phyloP scores from a whole-genome alignment of 805 yeast species.

The Candida mattraensis region DNA sequence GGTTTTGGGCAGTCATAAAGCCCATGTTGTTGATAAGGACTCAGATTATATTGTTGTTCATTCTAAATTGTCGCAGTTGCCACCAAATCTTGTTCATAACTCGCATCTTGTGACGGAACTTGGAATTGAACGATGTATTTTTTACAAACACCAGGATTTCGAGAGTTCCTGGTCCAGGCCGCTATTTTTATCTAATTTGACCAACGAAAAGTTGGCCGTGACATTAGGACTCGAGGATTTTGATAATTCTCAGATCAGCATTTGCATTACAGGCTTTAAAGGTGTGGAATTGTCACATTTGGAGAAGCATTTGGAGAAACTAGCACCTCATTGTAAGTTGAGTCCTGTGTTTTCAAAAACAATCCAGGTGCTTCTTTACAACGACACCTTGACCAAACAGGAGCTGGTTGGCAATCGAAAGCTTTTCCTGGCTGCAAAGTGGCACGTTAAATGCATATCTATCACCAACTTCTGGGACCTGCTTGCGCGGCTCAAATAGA shows the following conservation, averaged over 20 bases:
- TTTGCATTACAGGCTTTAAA: slow-evolving; percentile 32
- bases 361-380: slow-evolving; percentile 56
- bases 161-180: slow-evolving; percentile 29
- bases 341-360: slow-evolving; percentile 48
- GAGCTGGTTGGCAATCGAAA: slow-evolving; percentile 22
- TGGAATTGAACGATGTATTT: slow-evolving; percentile 32
- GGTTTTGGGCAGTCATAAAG: slow-evolving; percentile 28
- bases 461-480: slow-evolving; percentile 14
- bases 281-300: slow-evolving; percentile 33
- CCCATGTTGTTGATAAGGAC: slow-evolving; percentile 8
- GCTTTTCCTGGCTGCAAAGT: slow-evolving; percentile 24
- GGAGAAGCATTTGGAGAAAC: slow-evolving; percentile 49
- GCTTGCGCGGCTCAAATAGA: too few species aligned
- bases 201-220: neutral
- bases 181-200: slow-evolving; percentile 4
- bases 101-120: slow-evolving; percentile 26
- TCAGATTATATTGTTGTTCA: slow-evolving; percentile 22
- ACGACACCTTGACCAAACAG: slow-evolving; percentile 22
- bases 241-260: slow-evolving; percentile 6
- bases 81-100: neutral
- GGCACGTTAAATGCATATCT: slow-evolving; percentile 22
- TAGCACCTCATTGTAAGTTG: slow-evolving; percentile 45
- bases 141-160: slow-evolving; percentile 15
- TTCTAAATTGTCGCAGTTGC: slow-evolving; percentile 12
- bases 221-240: neutral